A percentile compares a stretch with the other conserved stretches of the same genome.
Evolutionary conservation across 2,329 filamentous ascomycete genomes (phyloP).

Genomic region (Alternaria burnsii): DNA sequence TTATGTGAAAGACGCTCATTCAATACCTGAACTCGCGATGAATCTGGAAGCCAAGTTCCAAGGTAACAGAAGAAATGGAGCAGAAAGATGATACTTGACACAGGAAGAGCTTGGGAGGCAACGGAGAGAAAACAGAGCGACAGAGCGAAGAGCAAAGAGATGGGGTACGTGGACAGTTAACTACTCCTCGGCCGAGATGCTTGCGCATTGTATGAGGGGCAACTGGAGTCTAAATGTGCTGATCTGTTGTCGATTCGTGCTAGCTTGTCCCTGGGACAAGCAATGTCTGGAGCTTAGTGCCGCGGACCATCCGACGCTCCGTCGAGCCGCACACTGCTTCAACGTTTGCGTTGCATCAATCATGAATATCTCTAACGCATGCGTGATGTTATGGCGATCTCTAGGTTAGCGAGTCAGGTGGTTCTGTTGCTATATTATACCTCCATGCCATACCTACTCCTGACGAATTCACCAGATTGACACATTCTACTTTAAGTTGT

Average conservation of each 20-base stretch:
- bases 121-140: neutral
- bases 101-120: neutral
- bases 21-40: neutral
- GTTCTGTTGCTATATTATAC: neutral
- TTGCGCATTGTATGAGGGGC: neutral
- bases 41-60: neutral
- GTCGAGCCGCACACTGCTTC: neutral
- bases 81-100: neutral
- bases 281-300: neutral
- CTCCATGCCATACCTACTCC: neutral
- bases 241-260: neutral
- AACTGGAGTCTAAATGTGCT: neutral
- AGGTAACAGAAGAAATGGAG: neutral
- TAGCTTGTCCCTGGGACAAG: neutral
- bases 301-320: neutral
- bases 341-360: conserved; percentile 9
- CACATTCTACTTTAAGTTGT: neutral
- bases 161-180: neutral
- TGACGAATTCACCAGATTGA: neutral
- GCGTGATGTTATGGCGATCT: neutral
- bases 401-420: neutral
- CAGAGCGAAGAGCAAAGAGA: neutral
- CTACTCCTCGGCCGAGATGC: neutral
- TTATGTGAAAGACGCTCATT: neutral
- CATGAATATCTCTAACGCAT: neutral